Base-by-base conservation (phyloP, 441 rosid species). In the Kokia cookei region DNA sequence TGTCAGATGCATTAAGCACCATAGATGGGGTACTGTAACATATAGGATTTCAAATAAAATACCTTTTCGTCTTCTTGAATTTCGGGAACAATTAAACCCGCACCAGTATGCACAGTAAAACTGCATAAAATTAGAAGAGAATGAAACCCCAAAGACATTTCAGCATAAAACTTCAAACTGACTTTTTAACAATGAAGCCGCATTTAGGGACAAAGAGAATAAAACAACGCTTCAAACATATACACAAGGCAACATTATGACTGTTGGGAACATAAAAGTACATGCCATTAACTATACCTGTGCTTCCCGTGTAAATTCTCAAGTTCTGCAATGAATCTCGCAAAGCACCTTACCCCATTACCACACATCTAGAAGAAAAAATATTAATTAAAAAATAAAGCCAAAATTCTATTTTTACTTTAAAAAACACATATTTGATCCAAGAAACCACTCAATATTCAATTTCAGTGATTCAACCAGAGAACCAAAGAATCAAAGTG, bases 281-380 rank as follows among this genome's bases (percentile, higher is more conserved):
- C 60, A 51, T 0, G 2, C 11, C 26, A 12, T 32, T 51, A 32
- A 29, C 45, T 51, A 62, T 59, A 75, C 84, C 93, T 83, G 13
- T 85, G 88, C 75, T 71, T 85, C 75, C 83, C 98, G 6, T 80
- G 81, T 55, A 90, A 76, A 78, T 85, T 91, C 75, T 96, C 92
- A 78, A 92, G 86, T 85, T 96, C 90, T 1, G 97, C 89, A 62
- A 94, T 83, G 82, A 94, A 94, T 85, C 86, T 87, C 1, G 98
- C 99, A 75, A 96, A 92, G 83, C 98, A 94, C 73, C 97, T 73
- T 15, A 96, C 93, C 43, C 99, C 99, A 77, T 96, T 96, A 61
- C 88, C 93, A 60, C 87, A 86, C 92, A 95, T 88, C 87, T 84
- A 80, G 45, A 53, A 80, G 76, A 71, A 76, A 22, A 71, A 17